phyloP scores from a whole-genome alignment of 1,139 yeast species.

The Protomyces pachydermus region DNA sequence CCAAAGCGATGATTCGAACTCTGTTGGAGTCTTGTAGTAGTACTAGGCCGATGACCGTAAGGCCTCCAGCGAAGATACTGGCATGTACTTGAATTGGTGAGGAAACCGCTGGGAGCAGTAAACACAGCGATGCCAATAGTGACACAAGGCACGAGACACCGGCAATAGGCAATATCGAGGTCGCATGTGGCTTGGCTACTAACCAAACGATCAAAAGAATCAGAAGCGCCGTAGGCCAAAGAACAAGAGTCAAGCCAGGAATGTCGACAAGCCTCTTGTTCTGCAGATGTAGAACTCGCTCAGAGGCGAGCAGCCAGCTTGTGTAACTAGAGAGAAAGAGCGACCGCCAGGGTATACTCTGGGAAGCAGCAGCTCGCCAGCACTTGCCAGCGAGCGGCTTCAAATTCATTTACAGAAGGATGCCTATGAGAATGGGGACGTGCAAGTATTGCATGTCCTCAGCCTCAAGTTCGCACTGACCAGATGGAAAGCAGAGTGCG shows the following conservation, averaged over 20 bases:
- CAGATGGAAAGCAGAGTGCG: neutral
- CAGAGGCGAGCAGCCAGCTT: neutral
- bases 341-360: neutral
- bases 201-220: neutral
- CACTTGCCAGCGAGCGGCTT: neutral
- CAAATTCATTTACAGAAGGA: neutral
- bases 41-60: neutral
- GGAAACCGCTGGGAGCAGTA: neutral
- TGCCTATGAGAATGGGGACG: neutral
- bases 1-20: neutral
- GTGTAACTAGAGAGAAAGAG: neutral
- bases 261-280: neutral
- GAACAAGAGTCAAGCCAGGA: neutral
- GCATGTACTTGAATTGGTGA: neutral
- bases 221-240: neutral
- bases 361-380: neutral
- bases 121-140: neutral
- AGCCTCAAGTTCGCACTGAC: neutral
- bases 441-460: too few species aligned
- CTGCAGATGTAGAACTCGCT: neutral
- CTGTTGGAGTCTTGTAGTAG: neutral
- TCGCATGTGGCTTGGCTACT: too few species aligned
- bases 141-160: neutral
- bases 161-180: neutral
- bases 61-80: neutral